phyloP scores from a whole-genome alignment of 2,329 filamentous ascomycete species.

The Byssoonygena ceratinophila region DNA sequence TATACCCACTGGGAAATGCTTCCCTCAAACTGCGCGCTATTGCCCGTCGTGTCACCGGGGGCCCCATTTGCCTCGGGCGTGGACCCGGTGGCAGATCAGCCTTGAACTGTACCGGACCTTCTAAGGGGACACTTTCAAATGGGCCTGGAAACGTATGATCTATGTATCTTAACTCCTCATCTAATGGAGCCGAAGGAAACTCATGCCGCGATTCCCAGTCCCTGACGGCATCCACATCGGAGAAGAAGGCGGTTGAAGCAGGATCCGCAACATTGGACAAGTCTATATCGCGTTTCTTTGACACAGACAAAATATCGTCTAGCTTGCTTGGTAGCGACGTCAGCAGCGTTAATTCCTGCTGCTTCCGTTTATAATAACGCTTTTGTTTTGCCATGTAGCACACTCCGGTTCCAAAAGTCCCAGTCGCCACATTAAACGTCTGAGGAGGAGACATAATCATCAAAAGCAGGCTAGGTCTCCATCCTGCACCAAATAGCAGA shows the following conservation, averaged over 20 bases:
- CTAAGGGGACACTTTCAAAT: slow-evolving; percentile 26
- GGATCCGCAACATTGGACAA: slow-evolving; percentile 20
- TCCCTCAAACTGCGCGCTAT: background rate
- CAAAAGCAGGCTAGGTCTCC: slow-evolving; percentile 7
- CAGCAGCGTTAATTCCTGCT: background rate
- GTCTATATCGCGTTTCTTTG: slow-evolving; percentile 15
- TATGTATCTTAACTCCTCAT: slow-evolving; percentile 26
- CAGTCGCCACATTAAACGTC: slow-evolving; percentile 26
- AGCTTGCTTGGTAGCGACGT: slow-evolving; percentile 17
- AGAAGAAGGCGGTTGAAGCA: slow-evolving; percentile 22
- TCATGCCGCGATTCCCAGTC: slow-evolving; percentile 31
- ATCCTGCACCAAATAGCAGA: slow-evolving; percentile 4
- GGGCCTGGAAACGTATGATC: slow-evolving; percentile 28
- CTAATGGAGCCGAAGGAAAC: slow-evolving; percentile 22
- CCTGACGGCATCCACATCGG: slow-evolving; percentile 26
- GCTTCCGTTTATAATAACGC: slow-evolving; percentile 16
- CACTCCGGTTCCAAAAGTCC: background rate
- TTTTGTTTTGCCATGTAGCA: background rate
- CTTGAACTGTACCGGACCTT: slow-evolving; percentile 28
- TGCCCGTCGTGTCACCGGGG: slow-evolving; percentile 16
- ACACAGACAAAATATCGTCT: slow-evolving; percentile 24
- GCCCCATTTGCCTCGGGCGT: slow-evolving; percentile 6
- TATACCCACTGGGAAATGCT: background rate
- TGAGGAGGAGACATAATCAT: slow-evolving; percentile 34
- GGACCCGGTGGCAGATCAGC: slow-evolving; percentile 17